Base-by-base conservation (phyloP, 2,329 filamentous ascomycete genomes). In the Fusarium tricinctum region DNA sequence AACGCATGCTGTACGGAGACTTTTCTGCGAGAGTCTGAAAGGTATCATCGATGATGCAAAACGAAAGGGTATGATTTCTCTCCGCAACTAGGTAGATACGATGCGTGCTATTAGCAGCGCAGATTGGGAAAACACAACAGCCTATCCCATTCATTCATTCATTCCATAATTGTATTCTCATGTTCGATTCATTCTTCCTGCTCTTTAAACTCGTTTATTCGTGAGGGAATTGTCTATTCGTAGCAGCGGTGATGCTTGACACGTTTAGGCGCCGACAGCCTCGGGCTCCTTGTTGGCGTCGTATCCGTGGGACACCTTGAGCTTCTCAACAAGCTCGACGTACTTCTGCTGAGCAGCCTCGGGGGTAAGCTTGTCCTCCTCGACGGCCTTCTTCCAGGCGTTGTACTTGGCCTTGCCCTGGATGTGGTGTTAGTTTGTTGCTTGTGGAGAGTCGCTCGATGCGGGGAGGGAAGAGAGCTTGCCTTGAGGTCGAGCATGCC, bases 391-490 rank as follows among this genome's bases (percentile, higher is more conserved):
- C 81, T 93, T 82, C 93, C 93, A 97, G 55, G 91, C 88, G 74
- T 84, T 86, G 82, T 90, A 88, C 86, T 97, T 97, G 75, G 88
- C 88, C 83, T 96, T 97, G 81, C 84, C 89, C 92, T 93, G 73
- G 71, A 51, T 52, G n/a, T 22, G 32, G 8, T 26, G 51, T 73
- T 68, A 73, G 52, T 43, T 42, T 22, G 43, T 19, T 6, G 26
- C 14, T 20, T 6, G 44, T 43, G 14, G 28, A 17, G 8, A 20
- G 20, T n/a, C 28, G 28, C 10, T 26, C 28, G 10, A 43, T 10
- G 33, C 23, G 45, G 22, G 33, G 13, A 50, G 46, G 26, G 38
- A 47, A 30, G 28, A 10, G 10, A 33, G 54, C 69, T 71, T 72
- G 89, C 89, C 84, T 89, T 89, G 63, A 93, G 75, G 79, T 93